phyloP scores from a whole-genome alignment of 2,329 filamentous ascomycete species.

The Cordyceps farinosa region DNA sequence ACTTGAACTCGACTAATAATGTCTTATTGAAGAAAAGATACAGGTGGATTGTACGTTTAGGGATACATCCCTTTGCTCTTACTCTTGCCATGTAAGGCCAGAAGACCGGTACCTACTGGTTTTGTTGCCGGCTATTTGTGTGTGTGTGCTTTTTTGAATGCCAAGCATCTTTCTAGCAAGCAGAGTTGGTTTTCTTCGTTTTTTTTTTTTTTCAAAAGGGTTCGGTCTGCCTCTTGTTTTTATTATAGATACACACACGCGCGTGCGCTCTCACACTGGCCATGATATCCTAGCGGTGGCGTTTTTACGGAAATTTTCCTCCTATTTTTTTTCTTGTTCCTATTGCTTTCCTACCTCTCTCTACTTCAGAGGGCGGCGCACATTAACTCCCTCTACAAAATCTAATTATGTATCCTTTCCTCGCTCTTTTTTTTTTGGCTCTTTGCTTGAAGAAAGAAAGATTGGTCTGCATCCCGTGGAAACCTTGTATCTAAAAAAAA shows the following conservation, averaged over 20 bases:
- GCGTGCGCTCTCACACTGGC: not conserved
- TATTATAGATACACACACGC: conserved; percentile 11
- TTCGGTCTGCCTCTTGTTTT: not conserved
- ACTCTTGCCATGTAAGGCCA: too few species aligned
- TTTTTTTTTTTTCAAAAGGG: not conserved
- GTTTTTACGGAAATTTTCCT: conserved; percentile 6
- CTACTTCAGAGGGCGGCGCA: too few species aligned
- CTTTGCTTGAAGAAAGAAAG: too few species aligned
- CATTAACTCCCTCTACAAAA: not conserved
- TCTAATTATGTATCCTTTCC: not conserved
- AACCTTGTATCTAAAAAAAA: too few species aligned
- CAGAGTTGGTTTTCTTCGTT: not conserved
- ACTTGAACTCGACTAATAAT: not conserved
- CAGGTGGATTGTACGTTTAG: not conserved
- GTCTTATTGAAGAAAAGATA: not conserved
- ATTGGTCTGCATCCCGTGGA: too few species aligned
- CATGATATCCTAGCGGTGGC: conserved; percentile 17
- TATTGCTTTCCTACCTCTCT: not conserved
- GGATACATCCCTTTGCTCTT: too few species aligned
- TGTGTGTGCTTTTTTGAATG: not conserved
- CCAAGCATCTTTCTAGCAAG: not conserved
- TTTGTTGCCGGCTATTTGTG: not conserved
- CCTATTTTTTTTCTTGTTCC: not conserved
- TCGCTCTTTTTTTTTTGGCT: not conserved
- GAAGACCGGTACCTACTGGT: too few species aligned